Evolutionary conservation across 2,329 filamentous ascomycete species (phyloP), one percentile per base, ranked within the genome.

Genomic region (Blastomyces silverae): DNA sequence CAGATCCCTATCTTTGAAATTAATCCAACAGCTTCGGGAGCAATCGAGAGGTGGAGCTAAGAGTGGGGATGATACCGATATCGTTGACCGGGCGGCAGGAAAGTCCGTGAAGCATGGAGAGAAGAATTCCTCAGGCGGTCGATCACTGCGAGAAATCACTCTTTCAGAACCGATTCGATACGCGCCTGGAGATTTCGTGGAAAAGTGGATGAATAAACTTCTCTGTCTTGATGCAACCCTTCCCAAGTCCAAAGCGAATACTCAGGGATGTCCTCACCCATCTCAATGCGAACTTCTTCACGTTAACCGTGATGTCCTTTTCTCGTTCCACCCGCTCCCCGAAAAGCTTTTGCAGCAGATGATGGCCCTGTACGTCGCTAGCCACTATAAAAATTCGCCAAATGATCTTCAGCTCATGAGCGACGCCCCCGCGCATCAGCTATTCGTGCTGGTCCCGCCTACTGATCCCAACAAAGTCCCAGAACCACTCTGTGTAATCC

Each of bases 361-460:
- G 91, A 93, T 99, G 78, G 92, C 92, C 0, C 84, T 99, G 1
- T 99, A 97, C 71, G 95, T 99, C 37, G 92, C 94, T 37, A 96
- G 91, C 70, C 92, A 96, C 77, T 97, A 99, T 82, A 97, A 97
- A 78, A 99, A 99, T 78, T 91, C 92, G 0, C 94, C 94, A 0
- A 96, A 99, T 72, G 94, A 99, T 72, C 83, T 99, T n/a, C 94
- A 97, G 76, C 85, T 99, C 65, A 96, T 99, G 91, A 96, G 91
- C 67, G 94, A 99, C 77, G 94, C 94, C 0, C 94, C 94, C 1
- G 93, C 94, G 0, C 94, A 99, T 77, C 92, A 97, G 75, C 85
- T 99, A 7, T 99, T 94, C 72, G 94, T 97, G 11, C 85, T 99
- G 31, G 91, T 96, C 2, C 89, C 92, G 2, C 93, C 94, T 0